Conservation (phyloP, 2,329 filamentous ascomycete species). For the Lasiodiplodia sp. region DNA sequence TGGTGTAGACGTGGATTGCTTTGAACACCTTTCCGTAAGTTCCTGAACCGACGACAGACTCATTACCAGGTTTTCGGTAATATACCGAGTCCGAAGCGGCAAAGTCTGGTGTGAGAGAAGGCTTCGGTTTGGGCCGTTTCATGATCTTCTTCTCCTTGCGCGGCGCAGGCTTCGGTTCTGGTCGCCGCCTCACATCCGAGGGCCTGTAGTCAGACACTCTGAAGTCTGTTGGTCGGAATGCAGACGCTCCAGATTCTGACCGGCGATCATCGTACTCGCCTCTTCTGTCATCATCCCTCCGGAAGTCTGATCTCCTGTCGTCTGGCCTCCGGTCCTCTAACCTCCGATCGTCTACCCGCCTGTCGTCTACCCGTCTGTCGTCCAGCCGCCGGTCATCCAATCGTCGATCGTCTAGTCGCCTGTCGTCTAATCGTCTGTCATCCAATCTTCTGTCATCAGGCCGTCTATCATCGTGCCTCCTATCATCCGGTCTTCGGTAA, state of each 20-base stretch:
- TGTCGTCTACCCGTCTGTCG: slow-evolving; percentile 34
- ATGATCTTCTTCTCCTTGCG: slow-evolving; percentile 66
- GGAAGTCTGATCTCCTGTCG: slow-evolving; percentile 28
- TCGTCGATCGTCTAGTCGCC: slow-evolving; percentile 37
- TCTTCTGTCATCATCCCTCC: slow-evolving; percentile 28
- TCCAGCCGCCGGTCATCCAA: slow-evolving; percentile 45
- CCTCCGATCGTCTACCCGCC: slow-evolving; percentile 47
- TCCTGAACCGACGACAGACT: slow-evolving; percentile 92
- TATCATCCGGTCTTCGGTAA: slow-evolving; percentile 39
- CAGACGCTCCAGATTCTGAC: slow-evolving; percentile 26
- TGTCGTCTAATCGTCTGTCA: slow-evolving; percentile 35
- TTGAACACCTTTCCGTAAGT: slow-evolving; percentile 98
- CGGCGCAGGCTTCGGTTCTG: slow-evolving; percentile 43
- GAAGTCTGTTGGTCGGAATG: slow-evolving; percentile 29
- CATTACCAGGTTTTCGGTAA: slow-evolving; percentile 94
- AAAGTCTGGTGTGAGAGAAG: slow-evolving; percentile 74
- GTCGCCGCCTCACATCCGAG: slow-evolving; percentile 38
- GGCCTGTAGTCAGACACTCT: slow-evolving; percentile 30
- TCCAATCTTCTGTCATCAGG: slow-evolving; percentile 27
- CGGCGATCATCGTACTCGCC: slow-evolving; percentile 24
- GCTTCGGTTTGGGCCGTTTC: slow-evolving; percentile 74
- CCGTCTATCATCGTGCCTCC: slow-evolving; percentile 40
- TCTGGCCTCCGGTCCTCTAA: slow-evolving; percentile 49
- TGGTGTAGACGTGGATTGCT: slow-evolving; percentile 90
- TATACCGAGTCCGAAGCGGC: slow-evolving; percentile 87